Conservation (phyloP, 2,329 filamentous ascomycete genomes). For the Camillea tinctor region DNA sequence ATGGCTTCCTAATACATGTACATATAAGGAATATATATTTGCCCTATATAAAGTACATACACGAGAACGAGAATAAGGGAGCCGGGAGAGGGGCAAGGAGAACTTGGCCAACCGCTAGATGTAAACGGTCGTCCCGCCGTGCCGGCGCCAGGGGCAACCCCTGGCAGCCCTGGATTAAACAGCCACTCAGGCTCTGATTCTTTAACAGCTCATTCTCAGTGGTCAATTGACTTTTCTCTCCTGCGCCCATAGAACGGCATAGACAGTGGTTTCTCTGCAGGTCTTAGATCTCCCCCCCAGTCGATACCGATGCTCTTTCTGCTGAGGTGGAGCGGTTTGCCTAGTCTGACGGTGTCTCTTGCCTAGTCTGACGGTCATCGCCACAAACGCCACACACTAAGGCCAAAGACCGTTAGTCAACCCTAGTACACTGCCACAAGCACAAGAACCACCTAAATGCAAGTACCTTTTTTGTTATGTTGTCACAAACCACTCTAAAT, state of each 20-base stretch:
- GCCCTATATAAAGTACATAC: too few relatives aligned
- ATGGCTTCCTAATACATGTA: not conserved
- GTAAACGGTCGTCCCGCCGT: constrained; percentile 14
- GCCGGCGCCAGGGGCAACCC: constrained; percentile 15
- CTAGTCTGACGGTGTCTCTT: too few relatives aligned
- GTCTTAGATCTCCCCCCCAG: constrained; percentile 7
- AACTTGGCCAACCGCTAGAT: constrained; percentile 7
- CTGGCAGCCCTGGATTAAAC: not conserved
- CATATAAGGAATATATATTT: not conserved
- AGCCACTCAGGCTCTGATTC: constrained; percentile 22
- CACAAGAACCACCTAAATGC: too few relatives aligned
- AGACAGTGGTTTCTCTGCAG: constrained; percentile 9
- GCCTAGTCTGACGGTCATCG: too few relatives aligned
- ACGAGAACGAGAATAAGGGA: not conserved
- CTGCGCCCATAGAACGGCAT: constrained; percentile 6
- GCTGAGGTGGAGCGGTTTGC: too few relatives aligned
- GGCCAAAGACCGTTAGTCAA: too few relatives aligned
- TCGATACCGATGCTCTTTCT: too few relatives aligned
- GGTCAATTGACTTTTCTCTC: constrained; percentile 11
- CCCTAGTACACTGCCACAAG: too few relatives aligned
- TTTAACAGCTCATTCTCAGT: constrained; percentile 15
- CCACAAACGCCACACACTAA: too few relatives aligned
- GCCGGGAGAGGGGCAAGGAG: constrained; percentile 5
- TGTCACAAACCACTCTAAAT: too few relatives aligned
- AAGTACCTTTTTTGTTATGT: too few relatives aligned